Percentiles rank a stretch among this genome's conserved stretches.
These are phyloP conservation scores for Trypanosoma avium DNA, from an alignment of 208 protist genomes.

Conservation along the genomic window DNA sequence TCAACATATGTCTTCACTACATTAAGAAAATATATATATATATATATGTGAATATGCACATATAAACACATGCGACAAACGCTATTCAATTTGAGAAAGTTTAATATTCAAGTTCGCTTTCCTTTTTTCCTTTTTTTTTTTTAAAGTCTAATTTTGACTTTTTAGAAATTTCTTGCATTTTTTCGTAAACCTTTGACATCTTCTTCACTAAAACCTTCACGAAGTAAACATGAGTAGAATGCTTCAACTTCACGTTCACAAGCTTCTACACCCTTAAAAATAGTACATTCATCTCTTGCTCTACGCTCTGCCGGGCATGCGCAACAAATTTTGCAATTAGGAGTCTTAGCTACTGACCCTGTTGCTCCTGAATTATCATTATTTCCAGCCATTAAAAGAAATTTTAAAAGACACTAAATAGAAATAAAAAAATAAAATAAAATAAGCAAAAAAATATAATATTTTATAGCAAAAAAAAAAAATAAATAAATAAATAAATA, in stretches of 20 bases:
- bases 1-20: too few relatives aligned
- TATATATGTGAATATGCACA: too few relatives aligned
- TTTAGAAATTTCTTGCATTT: slow-evolving; percentile 48
- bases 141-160: neutral
- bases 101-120: neutral
- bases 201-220: slow-evolving; percentile 66
- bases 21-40: too few relatives aligned
- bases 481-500: too few relatives aligned
- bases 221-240: slow-evolving; percentile 77
- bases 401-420: too few relatives aligned
- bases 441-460: too few relatives aligned
- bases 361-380: neutral
- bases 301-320: slow-evolving; percentile 75
- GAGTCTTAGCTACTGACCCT: slow-evolving; percentile 21
- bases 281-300: slow-evolving; percentile 72
- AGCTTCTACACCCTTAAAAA: slow-evolving; percentile 65
- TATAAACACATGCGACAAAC: too few relatives aligned
- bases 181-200: slow-evolving; percentile 56
- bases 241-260: slow-evolving; percentile 58
- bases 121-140: neutral
- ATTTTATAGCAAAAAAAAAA: too few relatives aligned
- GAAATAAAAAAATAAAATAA: too few relatives aligned
- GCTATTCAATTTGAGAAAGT: too few relatives aligned
- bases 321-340: slow-evolving; percentile 87
- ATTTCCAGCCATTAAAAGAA: too few relatives aligned